phyloP scores from a whole-genome alignment of 192 early-diverging fungal species.

The Spinellus fusiger region DNA sequence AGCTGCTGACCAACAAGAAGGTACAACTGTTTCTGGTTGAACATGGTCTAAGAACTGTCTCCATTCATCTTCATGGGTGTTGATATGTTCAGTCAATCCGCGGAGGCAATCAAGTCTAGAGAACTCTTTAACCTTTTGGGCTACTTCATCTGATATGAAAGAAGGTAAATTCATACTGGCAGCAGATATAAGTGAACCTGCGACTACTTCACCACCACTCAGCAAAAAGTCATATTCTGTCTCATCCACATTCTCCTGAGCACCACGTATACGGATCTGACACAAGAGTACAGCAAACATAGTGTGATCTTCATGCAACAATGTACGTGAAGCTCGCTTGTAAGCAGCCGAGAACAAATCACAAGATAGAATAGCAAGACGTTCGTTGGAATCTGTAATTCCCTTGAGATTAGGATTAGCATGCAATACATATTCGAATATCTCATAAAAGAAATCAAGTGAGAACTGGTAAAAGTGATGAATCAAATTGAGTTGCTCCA shows the following conservation, averaged over 20 bases:
- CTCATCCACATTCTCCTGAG: conserved; percentile 51
- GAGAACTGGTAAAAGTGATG: conserved; percentile 99
- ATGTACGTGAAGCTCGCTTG: conserved; percentile 69
- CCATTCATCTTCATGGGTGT: conserved; percentile 40
- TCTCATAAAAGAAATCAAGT: conserved; percentile 89
- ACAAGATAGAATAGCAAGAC: conserved; percentile 67
- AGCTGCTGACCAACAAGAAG: conserved; percentile 45
- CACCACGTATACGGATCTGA: conserved; percentile 73
- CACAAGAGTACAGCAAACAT: conserved; percentile 82
- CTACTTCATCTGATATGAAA: conserved; percentile 47
- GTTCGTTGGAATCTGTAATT: conserved; percentile 58
- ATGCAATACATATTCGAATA: conserved; percentile 85
- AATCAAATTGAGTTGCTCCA: conserved; percentile 86
- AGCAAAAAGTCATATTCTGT: conserved; percentile 67
- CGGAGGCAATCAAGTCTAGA: conserved; percentile 37
- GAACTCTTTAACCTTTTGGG: conserved; percentile 39
- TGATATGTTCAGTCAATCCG: conserved; percentile 32
- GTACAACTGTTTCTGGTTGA: conserved; percentile 43
- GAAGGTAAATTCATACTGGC: conserved; percentile 30
- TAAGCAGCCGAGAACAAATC: conserved; percentile 85
- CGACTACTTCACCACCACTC: conserved; percentile 46
- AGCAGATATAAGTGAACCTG: conserved; percentile 27
- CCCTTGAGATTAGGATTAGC: conserved; percentile 61
- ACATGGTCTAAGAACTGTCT: conserved; percentile 37
- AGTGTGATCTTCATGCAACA: conserved; percentile 91